Base-by-base conservation (phyloP, 2,329 filamentous ascomycete genomes). In the Colletotrichum navitas region DNA sequence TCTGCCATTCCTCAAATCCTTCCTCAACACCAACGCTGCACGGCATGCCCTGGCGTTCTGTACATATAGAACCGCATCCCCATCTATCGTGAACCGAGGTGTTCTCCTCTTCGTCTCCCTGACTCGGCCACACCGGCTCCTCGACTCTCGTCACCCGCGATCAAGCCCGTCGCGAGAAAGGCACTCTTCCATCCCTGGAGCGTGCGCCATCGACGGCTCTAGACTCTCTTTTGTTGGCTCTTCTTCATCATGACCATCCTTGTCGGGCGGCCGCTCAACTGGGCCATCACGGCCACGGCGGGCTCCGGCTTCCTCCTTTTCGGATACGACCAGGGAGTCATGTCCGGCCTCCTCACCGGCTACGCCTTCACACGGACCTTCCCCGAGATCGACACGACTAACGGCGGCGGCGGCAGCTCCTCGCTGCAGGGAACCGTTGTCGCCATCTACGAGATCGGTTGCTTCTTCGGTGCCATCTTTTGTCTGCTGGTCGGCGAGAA, bases 391-490 rank as follows among this genome's bases (percentile, higher is more conserved):
- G 78, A 81, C 66, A 80, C 82, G 0, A 82, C 79, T 1, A 63
- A 71, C 64, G 68, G 68, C 52, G 72, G 77, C 0, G 72, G 72
- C 7, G 82, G 83, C 1, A 84, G 81, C 62, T 80, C 83, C 3
- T 83, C 82, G 7, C 75, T 85, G 10, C 83, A 85, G 74, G 83
- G 83, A 26, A 83, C 81, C 36, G 83, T 85, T 1, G 82, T 83
- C 26, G 82, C 83, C 32, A 83, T 85, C n/a, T 85, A 85, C 68
- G 83, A 85, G 66, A 81, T 85, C 29, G 86, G 85, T 1, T 86
- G 84, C 72, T 85, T 85, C 75, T 78, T 85, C 21, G 83, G 85
- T 43, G 81, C 85, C 54, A 80, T 86, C 65, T 78, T 81, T 65
- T 79, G 77, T 36, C 76, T 79, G 65, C 76, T 76, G 69, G 81